Evolutionary conservation across 2,329 filamentous ascomycete species (phyloP), one percentile per base, ranked within the genome.

Genomic region (Sordariomycetes sp.): DNA sequence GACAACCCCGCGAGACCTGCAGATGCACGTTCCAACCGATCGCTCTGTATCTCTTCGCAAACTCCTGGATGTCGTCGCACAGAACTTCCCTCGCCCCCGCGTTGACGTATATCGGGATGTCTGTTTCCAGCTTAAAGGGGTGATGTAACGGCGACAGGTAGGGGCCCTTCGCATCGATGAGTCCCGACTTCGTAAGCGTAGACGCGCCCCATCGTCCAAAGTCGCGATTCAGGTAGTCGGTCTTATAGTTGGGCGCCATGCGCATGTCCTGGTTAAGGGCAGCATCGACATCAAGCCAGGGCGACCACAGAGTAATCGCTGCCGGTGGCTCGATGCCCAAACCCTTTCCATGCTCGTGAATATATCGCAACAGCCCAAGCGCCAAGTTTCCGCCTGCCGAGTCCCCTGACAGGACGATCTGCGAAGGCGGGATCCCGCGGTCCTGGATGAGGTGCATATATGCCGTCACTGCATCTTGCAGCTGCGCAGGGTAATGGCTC

Each of bases 391-490:
- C 54, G 6, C 54, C 54, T 0, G 53, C 53, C 6, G 50, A 53
- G 42, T 56, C 54, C 19, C 54, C 54, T 7, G 50, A 54, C 4
- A 57, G n/a, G 21, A 57, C 39, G 33, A 57, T 47, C 7, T 47
- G 44, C 5, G 33, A 24, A 3, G 47, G 21, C 2, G 52, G 47
- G 32, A 56, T 50, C 3, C 39, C 24, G 26, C 47, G 29, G 4
- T 43, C 40, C 4, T 33, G 38, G 8, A 50, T 19, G 3, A 55
- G 45, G 34, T 47, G 38, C 5, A 47, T 33, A 32, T 55, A 57
- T 3, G 47, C 41, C n/a, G 53, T 53, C 8, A 55, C 21, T 14
- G 47, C 48, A 31, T 55, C 53, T 33, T 55, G 53, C 4, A 57
- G 28, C 4, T 49, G 42, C 3, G 53, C 51, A 8, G 53, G 53